Base-by-base conservation (phyloP, 495 filamentous ascomycete genomes). In the Polyplosphaeria fusca region DNA sequence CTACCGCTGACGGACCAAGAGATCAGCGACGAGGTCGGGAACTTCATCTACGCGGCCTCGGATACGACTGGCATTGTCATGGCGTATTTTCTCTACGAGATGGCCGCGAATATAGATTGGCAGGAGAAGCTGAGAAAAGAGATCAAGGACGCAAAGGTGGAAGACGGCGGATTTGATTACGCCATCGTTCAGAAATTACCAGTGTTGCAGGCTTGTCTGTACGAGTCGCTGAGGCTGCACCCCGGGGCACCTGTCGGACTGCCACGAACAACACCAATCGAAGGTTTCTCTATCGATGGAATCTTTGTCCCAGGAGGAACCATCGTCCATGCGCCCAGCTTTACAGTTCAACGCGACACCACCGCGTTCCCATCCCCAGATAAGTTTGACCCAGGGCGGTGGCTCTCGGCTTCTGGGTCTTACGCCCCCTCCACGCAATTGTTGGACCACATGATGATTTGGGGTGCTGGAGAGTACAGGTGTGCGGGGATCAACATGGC, bases 1-100 rank as follows among this genome's bases (percentile, higher is more conserved):
- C 44, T 50, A 38, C 65, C 65, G 1, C 54, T 68, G 0, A 3
- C 65, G 16, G 63, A 66, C 43, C 11, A 57, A 1, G 44, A 59
- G 2, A 68, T 68, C 32, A 30, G n/a, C 26, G 43, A 41, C 45
- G 65, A 68, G 52, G 52, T 68, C 7, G 52, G 53, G 22, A 68
- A 68, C 38, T 42, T 63, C 20, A 52, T 57, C 7, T 68, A 63
- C 40, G 65, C 65, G 7, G 65, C 52, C 12, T 41, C 43, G 16
- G 65, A 68, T 40, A 66, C 65, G 9, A 68, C 65, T 9, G 63
- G 63, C 11, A 58, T 58, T 45, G 56, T 58, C 4, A 41, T 61
- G 16, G 53, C 58, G 1, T 68, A 66, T 39, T 43, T 61, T 4
- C 58, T 68, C 26, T 68, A 58, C 41, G 47, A 52, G n/a, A 47